Percentiles rank a stretch among this genome's conserved stretches.
Conservation (phyloP, 176 grass and related monocot species). For the Microstegium vimineum region DNA sequence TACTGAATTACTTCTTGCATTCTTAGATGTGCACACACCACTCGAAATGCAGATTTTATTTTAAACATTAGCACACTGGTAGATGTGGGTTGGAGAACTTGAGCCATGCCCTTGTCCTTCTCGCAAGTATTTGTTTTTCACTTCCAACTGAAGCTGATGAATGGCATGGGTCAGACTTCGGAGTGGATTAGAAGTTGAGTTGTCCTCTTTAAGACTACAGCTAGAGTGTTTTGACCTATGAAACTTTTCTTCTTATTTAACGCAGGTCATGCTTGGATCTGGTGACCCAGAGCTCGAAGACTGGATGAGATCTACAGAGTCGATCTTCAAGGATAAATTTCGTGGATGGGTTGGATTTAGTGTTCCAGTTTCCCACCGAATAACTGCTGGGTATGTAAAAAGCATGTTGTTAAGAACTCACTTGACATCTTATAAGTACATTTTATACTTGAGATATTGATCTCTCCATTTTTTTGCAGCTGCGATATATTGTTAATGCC, state of each 20-base stretch:
- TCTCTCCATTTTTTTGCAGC: conserved; percentile 37
- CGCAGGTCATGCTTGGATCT: conserved; percentile 96
- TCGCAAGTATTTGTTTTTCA: not conserved
- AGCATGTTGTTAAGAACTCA: not conserved
- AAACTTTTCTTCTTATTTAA: conserved; percentile 12
- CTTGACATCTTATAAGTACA: not conserved
- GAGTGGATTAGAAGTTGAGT: not conserved
- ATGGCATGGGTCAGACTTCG: not conserved
- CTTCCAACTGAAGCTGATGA: conserved; percentile 2
- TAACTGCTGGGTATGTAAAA: conserved; percentile 78
- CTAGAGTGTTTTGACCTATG: not conserved
- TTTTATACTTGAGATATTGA: conserved; percentile 14
- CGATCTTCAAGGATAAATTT: conserved; percentile 65
- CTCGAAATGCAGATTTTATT: not conserved
- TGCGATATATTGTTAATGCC: conserved; percentile 99
- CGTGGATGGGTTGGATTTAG: conserved; percentile 99
- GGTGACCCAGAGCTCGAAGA: conserved; percentile 67
- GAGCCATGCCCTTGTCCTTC: not conserved
- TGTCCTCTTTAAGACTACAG: not conserved
- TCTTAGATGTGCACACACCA: not conserved
- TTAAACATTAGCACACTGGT: not conserved
- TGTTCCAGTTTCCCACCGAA: conserved; percentile 85
- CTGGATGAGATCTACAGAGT: conserved; percentile 90
- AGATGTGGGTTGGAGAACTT: not conserved
- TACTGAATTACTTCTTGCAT: not conserved